phyloP scores from a whole-genome alignment of 2,329 filamentous ascomycete genomes.

The Ambrosiella beaveri region DNA sequence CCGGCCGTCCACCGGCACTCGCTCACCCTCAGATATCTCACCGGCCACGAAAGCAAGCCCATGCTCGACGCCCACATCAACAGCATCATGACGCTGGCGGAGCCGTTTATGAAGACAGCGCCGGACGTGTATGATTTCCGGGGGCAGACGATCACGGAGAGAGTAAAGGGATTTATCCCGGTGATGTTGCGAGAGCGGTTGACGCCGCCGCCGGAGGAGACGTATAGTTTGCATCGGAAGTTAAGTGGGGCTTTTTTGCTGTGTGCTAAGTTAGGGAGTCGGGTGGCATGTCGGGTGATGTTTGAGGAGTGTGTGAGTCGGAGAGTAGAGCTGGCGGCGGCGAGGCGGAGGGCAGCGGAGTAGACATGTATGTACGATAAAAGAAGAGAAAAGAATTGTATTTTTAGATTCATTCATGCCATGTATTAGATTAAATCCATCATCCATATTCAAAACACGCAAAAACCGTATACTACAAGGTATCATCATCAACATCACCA shows the following conservation, averaged over 20 bases:
- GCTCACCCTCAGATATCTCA: conserved; percentile 72
- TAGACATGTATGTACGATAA: background rate
- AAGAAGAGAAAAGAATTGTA: background rate
- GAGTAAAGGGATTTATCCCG: conserved; percentile 75
- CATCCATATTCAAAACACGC: background rate
- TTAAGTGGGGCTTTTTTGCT: conserved; percentile 86
- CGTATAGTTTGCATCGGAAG: conserved; percentile 88
- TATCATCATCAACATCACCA: background rate
- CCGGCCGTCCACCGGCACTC: conserved; percentile 48
- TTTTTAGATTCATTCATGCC: background rate
- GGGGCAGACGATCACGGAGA: conserved; percentile 89
- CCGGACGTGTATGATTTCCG: conserved; percentile 81
- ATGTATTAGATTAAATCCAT: background rate
- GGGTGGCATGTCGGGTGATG: conserved; percentile 63
- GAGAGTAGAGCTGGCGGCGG: background rate
- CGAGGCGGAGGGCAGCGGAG: background rate
- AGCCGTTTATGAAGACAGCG: conserved; percentile 65
- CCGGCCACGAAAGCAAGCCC: conserved; percentile 63
- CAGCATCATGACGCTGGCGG: conserved; percentile 75
- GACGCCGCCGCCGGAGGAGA: conserved; percentile 88
- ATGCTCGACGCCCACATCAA: conserved; percentile 89
- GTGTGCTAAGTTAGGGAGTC: conserved; percentile 71
- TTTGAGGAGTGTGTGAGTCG: conserved; percentile 36
- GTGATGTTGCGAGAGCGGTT: conserved; percentile 83
- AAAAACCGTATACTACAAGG: background rate